Evolutionary conservation across 441 rosid species (phyloP), one percentile per base, ranked within the genome.

Genomic region (Corymbia citriodora): DNA sequence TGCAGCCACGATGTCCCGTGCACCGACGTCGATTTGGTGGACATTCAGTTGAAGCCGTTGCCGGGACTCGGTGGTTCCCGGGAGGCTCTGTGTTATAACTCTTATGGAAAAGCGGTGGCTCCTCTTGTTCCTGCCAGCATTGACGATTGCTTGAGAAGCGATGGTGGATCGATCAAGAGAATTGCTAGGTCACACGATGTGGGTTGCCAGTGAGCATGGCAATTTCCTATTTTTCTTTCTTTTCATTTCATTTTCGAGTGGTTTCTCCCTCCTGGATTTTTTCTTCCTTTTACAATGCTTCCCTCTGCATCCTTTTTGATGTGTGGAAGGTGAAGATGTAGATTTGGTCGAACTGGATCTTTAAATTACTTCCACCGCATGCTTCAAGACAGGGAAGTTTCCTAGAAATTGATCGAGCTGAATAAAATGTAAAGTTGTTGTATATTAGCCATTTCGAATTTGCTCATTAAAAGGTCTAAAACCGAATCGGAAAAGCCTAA

Each of bases 1-100:
- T 97, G 99, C 89, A 97, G 98, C 93, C 94, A 88, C 16, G 91
- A 89, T 48, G 92, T 95, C 63, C 99, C 99, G 9, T 97, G 99
- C 94, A 93, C 91, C 3, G 95, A 94, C 45, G 97, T 97, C 25
- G 96, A 97, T 89, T 93, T 97, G 18, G 93, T 91, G 27, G 92
- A 95, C 85, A 95, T 97, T 90, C 95, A 93, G 90, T 53, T 97
- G 91, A 93, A 91, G 90, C 97, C 98, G 19, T 95, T 97, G 2
- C 87, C 87, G 1, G 90, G 88, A 68, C 90, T 83, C 86, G 33
- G 91, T 63, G 92, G 95, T 86, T 90, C 91, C 63, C 90, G 91
- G 70, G 92, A 92, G 91, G 94, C 94, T 52, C 72, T 96, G 91
- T 97, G 99, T 88, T 96, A 96, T 96, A 96, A 97, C 92, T 96